Evolutionary conservation across 148 eudicot species (phyloP), one percentile per base, ranked within the genome.

Genomic region (Rhododendron griersonianum): DNA sequence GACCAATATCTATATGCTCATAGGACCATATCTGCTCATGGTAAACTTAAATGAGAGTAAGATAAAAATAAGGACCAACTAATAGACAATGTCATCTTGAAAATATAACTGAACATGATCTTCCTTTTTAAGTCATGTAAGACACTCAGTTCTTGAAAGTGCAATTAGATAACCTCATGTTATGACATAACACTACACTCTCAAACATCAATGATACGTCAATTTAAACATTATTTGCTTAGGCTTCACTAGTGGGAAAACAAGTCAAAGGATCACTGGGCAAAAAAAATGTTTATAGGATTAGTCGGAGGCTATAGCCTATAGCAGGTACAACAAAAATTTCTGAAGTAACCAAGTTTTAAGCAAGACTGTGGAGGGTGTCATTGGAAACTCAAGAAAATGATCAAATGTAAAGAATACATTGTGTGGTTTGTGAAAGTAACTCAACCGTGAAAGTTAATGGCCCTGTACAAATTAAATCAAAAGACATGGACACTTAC

Each of bases 11-110:
- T 80, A 93, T 82, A 76, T 93, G 98, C 85, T 94, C 98, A 61
- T 93, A 93, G 21, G 90, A 93, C 98, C 98, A 94, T 80, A 94
- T 89, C 98, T 94, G 91, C 63, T 57, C 87, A 50, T 18, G 88
- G 8, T 25, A 79, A 28, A 18, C 85, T 18, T 1, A 79, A 61
- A 41, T 15, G 47, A 19, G 77, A 45, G 81, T 18, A 78, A 57
- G 65, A 16, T 2, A 21, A 7, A 82, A 77, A 53, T 45, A 33
- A 80, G 39, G 69, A 9, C 13, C 23, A 51, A 50, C 44, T 15
- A 80, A 39, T 19, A 1, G 30, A 57, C 16, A 33, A 15, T 28
- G 10, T 48, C 83, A 81, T 81, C 6, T 53, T 33, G 67, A 35
- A 53, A 35, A 25, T 8, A 13, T 21, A 13, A 47, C 1, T 41